A percentile compares a stretch with the other conserved stretches of the same genome.
Conservation (phyloP, 257 asterid genomes). For the Cordia subcordata region DNA sequence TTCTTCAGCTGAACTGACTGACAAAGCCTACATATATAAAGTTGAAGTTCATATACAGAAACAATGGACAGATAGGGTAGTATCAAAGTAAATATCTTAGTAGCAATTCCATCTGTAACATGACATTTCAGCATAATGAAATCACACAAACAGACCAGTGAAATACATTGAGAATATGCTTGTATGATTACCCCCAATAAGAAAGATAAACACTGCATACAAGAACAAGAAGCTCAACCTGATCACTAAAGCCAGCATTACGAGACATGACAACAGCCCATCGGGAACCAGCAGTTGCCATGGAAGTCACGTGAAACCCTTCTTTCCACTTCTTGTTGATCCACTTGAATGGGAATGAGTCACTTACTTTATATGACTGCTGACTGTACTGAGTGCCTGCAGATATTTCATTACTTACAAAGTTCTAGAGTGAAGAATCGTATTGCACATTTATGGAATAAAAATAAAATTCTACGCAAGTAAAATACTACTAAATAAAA, state of each 20-base stretch:
- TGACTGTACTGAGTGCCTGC: conserved; percentile 39
- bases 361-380: conserved; percentile 48
- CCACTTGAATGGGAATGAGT: conserved; percentile 48
- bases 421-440: background rate
- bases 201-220: background rate
- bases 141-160: background rate
- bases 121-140: too few relatives aligned
- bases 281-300: conserved; percentile 46
- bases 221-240: conserved; percentile 23
- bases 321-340: conserved; percentile 51
- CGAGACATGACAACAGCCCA: conserved; percentile 55
- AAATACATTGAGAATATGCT: too few relatives aligned
- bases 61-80: too few relatives aligned
- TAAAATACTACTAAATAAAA: too few relatives aligned
- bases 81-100: too few relatives aligned
- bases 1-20: too few relatives aligned
- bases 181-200: background rate
- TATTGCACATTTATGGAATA: too few relatives aligned
- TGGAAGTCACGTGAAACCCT: conserved; percentile 46
- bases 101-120: too few relatives aligned
- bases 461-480: too few relatives aligned
- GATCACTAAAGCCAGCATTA: conserved; percentile 39
- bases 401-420: background rate
- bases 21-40: too few relatives aligned
- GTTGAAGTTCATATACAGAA: too few relatives aligned